Evolutionary conservation across 179 eudicot species (phyloP).

Genomic region (Amaranthus tricolor): DNA sequence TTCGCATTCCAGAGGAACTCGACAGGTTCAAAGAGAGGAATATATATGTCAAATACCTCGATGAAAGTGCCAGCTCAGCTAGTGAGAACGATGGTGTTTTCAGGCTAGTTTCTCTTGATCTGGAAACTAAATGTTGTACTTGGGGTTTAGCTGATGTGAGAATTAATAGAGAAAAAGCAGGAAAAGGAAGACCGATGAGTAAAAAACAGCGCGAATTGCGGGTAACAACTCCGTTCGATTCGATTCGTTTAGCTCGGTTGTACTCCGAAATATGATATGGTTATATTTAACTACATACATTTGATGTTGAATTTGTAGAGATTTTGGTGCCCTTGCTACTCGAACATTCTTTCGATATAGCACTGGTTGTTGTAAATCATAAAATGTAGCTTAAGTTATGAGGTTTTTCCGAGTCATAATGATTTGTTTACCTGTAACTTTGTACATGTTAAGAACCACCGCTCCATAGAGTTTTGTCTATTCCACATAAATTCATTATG

Average conservation of each 20-base stretch:
- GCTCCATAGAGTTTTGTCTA: too few relatives aligned
- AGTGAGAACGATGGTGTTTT: slow-evolving; percentile 67
- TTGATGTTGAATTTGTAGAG: not conserved
- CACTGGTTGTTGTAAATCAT: not conserved
- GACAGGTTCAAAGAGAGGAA: slow-evolving; percentile 76
- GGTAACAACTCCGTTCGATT: slow-evolving; percentile 61
- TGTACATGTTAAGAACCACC: too few relatives aligned
- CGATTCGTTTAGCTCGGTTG: slow-evolving; percentile 55
- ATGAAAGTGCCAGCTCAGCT: slow-evolving; percentile 30
- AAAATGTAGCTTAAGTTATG: not conserved
- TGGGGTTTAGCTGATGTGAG: slow-evolving; percentile 89
- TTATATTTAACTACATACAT: not conserved
- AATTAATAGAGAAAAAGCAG: slow-evolving; percentile 75
- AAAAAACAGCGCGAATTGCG: slow-evolving; percentile 93
- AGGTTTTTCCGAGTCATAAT: not conserved
- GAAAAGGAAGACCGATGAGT: slow-evolving; percentile 90
- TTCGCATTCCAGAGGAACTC: slow-evolving; percentile 73
- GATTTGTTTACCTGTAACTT: not conserved
- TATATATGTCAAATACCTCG: slow-evolving; percentile 64
- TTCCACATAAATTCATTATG: too few relatives aligned
- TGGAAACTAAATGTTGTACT: slow-evolving; percentile 52
- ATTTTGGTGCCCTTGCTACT: not conserved
- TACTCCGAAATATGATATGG: slow-evolving; percentile 53
- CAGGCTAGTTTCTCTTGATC: slow-evolving; percentile 61
- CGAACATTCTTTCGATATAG: slow-evolving; percentile 9